Conservation (phyloP, 257 asterid species). For the Capsicum baccatum region DNA sequence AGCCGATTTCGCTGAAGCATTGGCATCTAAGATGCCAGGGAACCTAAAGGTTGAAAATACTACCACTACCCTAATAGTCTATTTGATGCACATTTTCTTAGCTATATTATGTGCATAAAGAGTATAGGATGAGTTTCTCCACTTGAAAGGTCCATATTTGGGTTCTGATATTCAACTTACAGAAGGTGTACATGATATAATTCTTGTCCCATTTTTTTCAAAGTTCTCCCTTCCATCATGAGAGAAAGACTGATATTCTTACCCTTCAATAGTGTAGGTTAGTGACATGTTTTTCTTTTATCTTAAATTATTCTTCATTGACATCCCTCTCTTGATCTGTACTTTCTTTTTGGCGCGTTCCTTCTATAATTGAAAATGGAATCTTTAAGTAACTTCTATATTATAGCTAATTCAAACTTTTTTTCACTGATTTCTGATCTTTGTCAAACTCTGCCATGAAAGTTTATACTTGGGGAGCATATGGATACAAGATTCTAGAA, state of each 20-base stretch:
- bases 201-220: not conserved
- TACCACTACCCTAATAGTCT: not conserved
- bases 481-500: slow-evolving; percentile 10
- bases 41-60: slow-evolving; percentile 63
- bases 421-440: not conserved
- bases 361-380: not conserved
- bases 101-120: not conserved
- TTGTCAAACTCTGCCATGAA: slow-evolving; percentile 5
- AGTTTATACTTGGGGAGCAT: not conserved
- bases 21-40: slow-evolving; percentile 95
- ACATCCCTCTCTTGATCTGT: not conserved
- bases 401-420: slow-evolving; percentile 2
- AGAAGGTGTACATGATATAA: not conserved
- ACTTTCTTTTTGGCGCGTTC: not conserved
- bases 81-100: not conserved
- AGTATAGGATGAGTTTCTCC: not conserved
- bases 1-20: slow-evolving; percentile 85
- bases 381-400: not conserved
- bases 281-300: not conserved
- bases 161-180: not conserved
- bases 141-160: not conserved
- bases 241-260: not conserved
- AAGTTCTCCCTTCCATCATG: not conserved
- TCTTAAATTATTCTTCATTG: slow-evolving; percentile 2
- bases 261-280: not conserved